Conservation (phyloP, 306 rosid species). For the Quercus agrifolia region DNA sequence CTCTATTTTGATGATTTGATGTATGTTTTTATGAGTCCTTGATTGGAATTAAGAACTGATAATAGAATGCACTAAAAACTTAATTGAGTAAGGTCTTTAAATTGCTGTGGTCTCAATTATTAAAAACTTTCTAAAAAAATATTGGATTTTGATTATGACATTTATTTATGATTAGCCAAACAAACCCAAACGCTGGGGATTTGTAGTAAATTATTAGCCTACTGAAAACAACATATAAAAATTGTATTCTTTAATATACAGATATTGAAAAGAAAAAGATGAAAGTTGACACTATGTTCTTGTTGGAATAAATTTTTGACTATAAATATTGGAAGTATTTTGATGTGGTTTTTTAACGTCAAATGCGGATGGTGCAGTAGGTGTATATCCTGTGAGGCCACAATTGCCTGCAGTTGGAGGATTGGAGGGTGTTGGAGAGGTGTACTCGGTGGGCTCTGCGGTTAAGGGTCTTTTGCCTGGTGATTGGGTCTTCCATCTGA, state of each 20-base stretch:
- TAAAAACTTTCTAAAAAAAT: not conserved
- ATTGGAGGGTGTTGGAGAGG: constrained; percentile 88
- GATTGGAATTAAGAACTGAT: not conserved
- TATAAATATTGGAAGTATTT: constrained; percentile 5
- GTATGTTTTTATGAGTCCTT: not conserved
- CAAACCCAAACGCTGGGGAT: not conserved
- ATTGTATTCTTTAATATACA: not conserved
- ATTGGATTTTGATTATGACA: not conserved
- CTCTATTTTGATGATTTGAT: not conserved
- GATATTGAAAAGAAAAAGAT: not conserved
- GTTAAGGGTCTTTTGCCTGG: constrained; percentile 64
- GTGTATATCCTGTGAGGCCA: constrained; percentile 88
- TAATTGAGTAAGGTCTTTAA: not conserved
- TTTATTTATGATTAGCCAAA: not conserved
- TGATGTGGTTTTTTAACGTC: not conserved
- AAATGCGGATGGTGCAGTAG: constrained; percentile 15
- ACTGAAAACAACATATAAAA: not conserved
- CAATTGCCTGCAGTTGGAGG: constrained; percentile 88
- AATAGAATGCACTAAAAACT: not conserved
- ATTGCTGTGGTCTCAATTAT: not conserved
- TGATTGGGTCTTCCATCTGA: constrained; percentile 91
- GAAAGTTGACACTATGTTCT: not conserved
- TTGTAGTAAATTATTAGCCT: not conserved
- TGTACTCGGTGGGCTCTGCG: constrained; percentile 58
- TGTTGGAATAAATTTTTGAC: not conserved